A percentile compares a stretch with the other conserved stretches of the same genome.
Conservation (phyloP, 2,329 filamentous ascomycete species). For the Zymoseptoria ardabiliae region DNA sequence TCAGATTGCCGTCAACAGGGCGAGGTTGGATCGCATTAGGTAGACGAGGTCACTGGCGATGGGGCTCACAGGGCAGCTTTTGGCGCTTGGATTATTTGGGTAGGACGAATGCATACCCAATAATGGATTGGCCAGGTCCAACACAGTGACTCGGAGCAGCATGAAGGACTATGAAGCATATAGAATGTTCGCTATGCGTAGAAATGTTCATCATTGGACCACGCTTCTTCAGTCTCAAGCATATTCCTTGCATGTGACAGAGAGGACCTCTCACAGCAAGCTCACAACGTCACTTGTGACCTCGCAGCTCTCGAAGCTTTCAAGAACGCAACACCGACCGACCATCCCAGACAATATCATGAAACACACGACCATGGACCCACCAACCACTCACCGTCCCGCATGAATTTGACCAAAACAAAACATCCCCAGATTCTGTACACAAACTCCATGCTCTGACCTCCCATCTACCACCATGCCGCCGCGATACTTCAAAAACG, state of each 20-base stretch:
- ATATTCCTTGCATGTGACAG: neutral
- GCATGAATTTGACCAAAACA: neutral
- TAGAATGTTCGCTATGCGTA: neutral
- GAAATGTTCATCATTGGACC: neutral
- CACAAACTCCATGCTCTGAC: constrained; percentile 1
- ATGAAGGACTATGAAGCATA: neutral
- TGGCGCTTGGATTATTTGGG: neutral
- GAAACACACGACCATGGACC: neutral
- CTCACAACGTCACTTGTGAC: neutral
- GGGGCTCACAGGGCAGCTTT: neutral
- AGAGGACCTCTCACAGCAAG: neutral
- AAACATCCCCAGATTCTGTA: too few relatives aligned
- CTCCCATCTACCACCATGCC: constrained; percentile 19
- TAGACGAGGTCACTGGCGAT: constrained; percentile 19
- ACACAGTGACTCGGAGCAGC: neutral
- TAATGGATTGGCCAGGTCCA: neutral
- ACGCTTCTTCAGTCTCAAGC: neutral
- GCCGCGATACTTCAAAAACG: constrained; percentile 35
- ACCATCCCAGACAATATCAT: neutral
- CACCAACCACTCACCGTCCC: neutral
- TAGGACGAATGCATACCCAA: neutral
- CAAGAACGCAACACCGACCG: neutral
- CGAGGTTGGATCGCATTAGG: constrained; percentile 58
- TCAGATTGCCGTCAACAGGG: constrained; percentile 69
- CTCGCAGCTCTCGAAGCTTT: neutral